Evolutionary conservation across 1,284 basidiomycete genomes (phyloP), one percentile per base, ranked within the genome.

Genomic region (Leccinum huronense): DNA sequence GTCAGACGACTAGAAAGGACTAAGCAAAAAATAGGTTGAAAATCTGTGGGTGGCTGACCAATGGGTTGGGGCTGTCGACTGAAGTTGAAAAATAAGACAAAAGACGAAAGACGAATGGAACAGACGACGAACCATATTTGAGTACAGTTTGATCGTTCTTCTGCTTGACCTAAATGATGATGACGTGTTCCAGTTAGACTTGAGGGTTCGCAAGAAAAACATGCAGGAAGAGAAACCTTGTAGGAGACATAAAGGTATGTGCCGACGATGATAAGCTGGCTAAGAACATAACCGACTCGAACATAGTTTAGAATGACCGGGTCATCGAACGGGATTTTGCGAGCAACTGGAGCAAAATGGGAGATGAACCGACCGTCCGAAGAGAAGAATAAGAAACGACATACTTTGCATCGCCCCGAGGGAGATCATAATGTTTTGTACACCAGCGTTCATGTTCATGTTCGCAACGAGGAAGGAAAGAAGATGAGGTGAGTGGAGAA

Each of bases 141-240:
- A 98, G 83, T 42, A 97, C 93, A 3, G 94, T 95, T 76, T 93
- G 85, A 79, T 98, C 97, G 75, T 98, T 98, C 85, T 95, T 96
- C 72, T 85, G 81, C 84, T 94, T 95, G 79, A 98, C 88, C 93
- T 95, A 70, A 36, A 59, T 60, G 69, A 63, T 62, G 69, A 63
- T 62, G 60, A 73, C 66, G 71, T 73, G 70, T 62, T n/a, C 59
- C 14, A 27, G 30, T 72, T 23, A 66, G 62, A 38, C 30, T 56
- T 11, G 40, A 56, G 13, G 5, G 7, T 19, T 14, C 45, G 34
- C 2, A 5, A n/a, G 5, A 33, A 57, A 51, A 34, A 3, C 23
- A 27, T 7, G 45, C 19, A 27, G 3, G 1, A 59, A 58, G 16
- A 70, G 81, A 70, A 81, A 91, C 90, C 76, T 85, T 83, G 73